Conservation (phyloP, 805 yeast genomes). For the Maudiozyma pseudohumilis region DNA sequence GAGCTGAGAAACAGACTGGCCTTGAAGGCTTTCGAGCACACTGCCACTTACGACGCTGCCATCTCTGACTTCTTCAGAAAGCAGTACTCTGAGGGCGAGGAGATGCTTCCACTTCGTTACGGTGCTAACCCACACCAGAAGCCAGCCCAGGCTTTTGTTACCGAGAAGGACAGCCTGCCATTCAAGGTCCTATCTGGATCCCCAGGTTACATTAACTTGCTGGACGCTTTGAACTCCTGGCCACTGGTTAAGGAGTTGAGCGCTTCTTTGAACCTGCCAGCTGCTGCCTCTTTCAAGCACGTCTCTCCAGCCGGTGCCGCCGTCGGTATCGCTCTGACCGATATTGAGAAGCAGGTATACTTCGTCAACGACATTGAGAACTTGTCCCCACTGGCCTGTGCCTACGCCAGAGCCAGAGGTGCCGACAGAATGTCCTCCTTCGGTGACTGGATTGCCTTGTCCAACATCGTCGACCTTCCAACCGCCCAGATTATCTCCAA, state of each 20-base stretch:
- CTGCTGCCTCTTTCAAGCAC: conserved; percentile 97
- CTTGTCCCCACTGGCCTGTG: conserved; percentile 91
- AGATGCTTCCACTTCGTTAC: conserved; percentile 89
- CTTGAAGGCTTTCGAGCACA: conserved; percentile 93
- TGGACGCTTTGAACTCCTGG: conserved; percentile 97
- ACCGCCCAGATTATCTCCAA: conserved; percentile 95
- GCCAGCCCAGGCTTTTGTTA: conserved; percentile 93
- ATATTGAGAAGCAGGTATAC: conserved; percentile 86
- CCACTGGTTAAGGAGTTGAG: conserved; percentile 94
- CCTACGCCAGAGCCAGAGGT: conserved; percentile 98
- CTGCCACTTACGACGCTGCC: conserved; percentile 93
- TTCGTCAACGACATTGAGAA: conserved; percentile 91
- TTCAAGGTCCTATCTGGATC: conserved; percentile 89
- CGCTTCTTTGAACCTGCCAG: conserved; percentile 88
- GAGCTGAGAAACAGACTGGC: conserved; percentile 76
- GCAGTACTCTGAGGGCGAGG: conserved; percentile 78
- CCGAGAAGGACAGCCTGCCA: conserved; percentile 76
- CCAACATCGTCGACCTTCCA: conserved; percentile 90
- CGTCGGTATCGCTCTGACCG: conserved; percentile 86
- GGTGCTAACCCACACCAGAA: conserved; percentile 99
- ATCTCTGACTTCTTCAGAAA: conserved; percentile 95
- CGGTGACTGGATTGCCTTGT: conserved; percentile 95
- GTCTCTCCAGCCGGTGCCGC: conserved; percentile 99
- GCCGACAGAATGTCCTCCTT: conserved; percentile 99
- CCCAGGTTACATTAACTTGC: conserved; percentile 93